These are phyloP conservation scores for Ophiostoma populinum DNA, from an alignment of 2,329 filamentous ascomycete species.

Conservation along the genomic window DNA sequence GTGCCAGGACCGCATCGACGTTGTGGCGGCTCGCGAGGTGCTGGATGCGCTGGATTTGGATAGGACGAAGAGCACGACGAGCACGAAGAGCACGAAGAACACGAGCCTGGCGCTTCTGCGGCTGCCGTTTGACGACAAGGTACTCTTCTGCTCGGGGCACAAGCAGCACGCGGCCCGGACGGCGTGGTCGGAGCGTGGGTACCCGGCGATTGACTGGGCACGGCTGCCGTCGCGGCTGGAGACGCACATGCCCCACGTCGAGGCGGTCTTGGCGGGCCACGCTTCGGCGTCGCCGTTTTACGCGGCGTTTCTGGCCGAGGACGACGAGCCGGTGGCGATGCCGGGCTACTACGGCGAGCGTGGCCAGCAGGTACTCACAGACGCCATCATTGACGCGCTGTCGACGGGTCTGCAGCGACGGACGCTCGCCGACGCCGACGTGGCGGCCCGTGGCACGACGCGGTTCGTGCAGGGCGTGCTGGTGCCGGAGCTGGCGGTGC, in stretches of 20 bases:
- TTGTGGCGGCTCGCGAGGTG: slow-evolving; percentile 27
- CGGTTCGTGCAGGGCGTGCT: slow-evolving; percentile 58
- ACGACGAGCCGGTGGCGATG: slow-evolving; percentile 22
- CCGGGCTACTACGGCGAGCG: slow-evolving; percentile 74
- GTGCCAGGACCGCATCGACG: slow-evolving; percentile 44
- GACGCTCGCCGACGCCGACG: slow-evolving; percentile 44
- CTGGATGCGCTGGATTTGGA: not conserved
- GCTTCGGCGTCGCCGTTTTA: slow-evolving; percentile 38
- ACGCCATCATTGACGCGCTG: slow-evolving; percentile 46
- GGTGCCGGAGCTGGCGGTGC: slow-evolving; percentile 50
- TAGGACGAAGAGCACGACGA: too few species aligned
- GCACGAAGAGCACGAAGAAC: too few species aligned
- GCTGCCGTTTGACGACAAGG: slow-evolving; percentile 40
- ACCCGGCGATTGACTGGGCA: slow-evolving; percentile 57
- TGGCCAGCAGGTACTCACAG: slow-evolving; percentile 55
- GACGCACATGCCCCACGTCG: slow-evolving; percentile 36
- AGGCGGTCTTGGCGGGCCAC: slow-evolving; percentile 38
- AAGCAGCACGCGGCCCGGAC: slow-evolving; percentile 34
- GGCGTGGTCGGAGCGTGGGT: slow-evolving; percentile 33
- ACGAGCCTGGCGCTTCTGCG: slow-evolving; percentile 2
- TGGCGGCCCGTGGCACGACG: slow-evolving; percentile 48
- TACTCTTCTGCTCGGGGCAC: slow-evolving; percentile 47
- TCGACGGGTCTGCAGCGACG: slow-evolving; percentile 41
- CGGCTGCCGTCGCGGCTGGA: slow-evolving; percentile 40
- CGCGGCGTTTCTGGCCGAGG: slow-evolving; percentile 23